Percentiles rank a stretch among this genome's conserved stretches.
Conservation (phyloP, 2,329 filamentous ascomycete species). For the Colletotrichum costaricense region DNA sequence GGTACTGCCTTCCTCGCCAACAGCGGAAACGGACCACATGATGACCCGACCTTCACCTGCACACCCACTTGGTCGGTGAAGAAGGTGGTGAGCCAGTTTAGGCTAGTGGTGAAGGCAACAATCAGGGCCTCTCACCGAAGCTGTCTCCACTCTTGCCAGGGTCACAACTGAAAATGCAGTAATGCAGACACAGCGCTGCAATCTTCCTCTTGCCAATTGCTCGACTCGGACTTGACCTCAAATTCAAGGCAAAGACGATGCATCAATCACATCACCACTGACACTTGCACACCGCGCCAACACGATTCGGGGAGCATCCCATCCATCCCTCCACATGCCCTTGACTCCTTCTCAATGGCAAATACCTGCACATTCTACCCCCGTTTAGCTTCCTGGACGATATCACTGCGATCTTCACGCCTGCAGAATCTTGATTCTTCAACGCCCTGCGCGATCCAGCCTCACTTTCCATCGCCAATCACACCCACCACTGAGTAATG, state of each 20-base stretch:
- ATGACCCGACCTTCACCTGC: not conserved
- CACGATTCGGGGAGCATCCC: not conserved
- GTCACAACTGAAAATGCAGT: not conserved
- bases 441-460: conserved; percentile 8
- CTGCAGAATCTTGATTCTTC: conserved; percentile 14
- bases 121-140: not conserved
- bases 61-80: not conserved
- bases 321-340: not conserved
- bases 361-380: not conserved
- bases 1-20: not conserved
- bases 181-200: not conserved
- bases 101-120: not conserved
- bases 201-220: not conserved
- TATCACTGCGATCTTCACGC: not conserved
- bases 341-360: not conserved
- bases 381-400: not conserved
- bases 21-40: not conserved
- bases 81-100: not conserved
- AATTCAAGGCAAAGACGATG: not conserved
- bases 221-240: not conserved
- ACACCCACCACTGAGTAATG: conserved; percentile 18
- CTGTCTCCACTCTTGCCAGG: not conserved
- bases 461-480: conserved; percentile 20
- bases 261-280: not conserved
- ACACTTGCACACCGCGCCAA: not conserved